Base-by-base conservation (phyloP, 2,329 filamentous ascomycete species). In the Apiospora marii region DNA sequence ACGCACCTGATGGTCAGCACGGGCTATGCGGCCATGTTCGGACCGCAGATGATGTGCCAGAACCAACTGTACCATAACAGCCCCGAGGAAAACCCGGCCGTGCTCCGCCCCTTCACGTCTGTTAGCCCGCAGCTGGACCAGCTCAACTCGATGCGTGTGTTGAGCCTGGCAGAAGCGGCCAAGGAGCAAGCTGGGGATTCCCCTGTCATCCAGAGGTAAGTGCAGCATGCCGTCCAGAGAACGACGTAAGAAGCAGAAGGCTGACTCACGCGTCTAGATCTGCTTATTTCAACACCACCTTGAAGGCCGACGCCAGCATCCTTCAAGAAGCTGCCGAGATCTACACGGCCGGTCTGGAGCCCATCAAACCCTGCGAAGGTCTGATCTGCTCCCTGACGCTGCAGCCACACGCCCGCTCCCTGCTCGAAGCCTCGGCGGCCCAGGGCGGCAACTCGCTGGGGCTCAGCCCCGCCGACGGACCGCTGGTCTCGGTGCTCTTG, bases 51-150 rank as follows among this genome's bases (percentile, higher is more conserved):
- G 14, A 44, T 67, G 46, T 49, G 46, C 46, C 46, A 49, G 4
- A 76, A 67, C 44, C 49, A 71, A 4, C 34, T 75, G n/a, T 68
- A 70, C 14, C 75, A 76, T 27, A 76, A 74, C 30, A 74, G 73
- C 41, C 41, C 61, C 10, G 71, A 68, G n/a, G 68, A 58, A 22
- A 71, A 71, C 19, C 74, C 75, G 27, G 34, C 71, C 1, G 22
- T 70, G 1, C 73, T 69, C n/a, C 5, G 51, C 19, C 43, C 24
- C 4, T 24, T 73, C 0, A 61, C 53, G 34, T 71, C 41, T 6
- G 10, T 72, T 22, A 49, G 46, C 22, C 46, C 46, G 10, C 46
- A 49, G 19, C 68, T 72, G 2, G n/a, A 27, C n/a, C 27, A 67
- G 4, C n/a, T 44, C 8, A 70, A 53, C 19, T 72, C 72, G n/a